phyloP scores from a whole-genome alignment of 441 rosid genomes.

The Eruca vesicaria region DNA sequence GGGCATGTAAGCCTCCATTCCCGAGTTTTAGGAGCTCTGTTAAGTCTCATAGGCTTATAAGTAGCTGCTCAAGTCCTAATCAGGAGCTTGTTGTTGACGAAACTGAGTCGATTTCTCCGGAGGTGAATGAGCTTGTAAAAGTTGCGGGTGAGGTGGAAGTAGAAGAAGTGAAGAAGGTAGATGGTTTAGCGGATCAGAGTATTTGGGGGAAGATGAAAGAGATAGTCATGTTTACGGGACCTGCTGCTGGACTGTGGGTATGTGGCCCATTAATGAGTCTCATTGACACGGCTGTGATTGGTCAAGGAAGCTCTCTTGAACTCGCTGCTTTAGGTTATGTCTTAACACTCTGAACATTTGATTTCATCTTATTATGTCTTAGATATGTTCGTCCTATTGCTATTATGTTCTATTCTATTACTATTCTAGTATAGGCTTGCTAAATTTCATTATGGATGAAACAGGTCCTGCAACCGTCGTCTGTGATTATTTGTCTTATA shows the following conservation, averaged over 20 bases:
- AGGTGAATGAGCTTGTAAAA: slow-evolving; percentile 20
- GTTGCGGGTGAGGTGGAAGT: slow-evolving; percentile 10
- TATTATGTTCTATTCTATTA: too few relatives aligned
- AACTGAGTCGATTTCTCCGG: slow-evolving; percentile 16
- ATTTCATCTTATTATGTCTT: too few relatives aligned
- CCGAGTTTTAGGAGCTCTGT: slow-evolving; percentile 25
- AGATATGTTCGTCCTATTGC: too few relatives aligned
- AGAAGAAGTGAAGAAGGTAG: slow-evolving; percentile 32
- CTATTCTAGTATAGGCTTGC: too few relatives aligned
- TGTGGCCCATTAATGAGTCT: slow-evolving; percentile 97
- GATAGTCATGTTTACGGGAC: slow-evolving; percentile 82
- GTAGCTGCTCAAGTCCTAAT: slow-evolving; percentile 34
- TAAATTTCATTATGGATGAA: slow-evolving; percentile 32
- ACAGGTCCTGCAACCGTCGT: slow-evolving; percentile 90
- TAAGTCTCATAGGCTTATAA: too few relatives aligned
- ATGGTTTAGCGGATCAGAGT: slow-evolving; percentile 50
- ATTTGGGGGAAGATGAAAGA: slow-evolving; percentile 76
- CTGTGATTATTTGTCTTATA: slow-evolving; percentile 66
- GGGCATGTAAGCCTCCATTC: slow-evolving; percentile 11
- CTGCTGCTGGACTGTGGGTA: slow-evolving; percentile 89
- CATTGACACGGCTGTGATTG: slow-evolving; percentile 88
- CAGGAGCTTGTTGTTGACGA: slow-evolving; percentile 39
- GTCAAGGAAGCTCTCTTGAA: slow-evolving; percentile 83
- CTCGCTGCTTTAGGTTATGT: slow-evolving; percentile 69
- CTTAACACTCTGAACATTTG: too few relatives aligned